Conservation (phyloP, 176 grass and related monocot species). For the Raddia distichophylla region DNA sequence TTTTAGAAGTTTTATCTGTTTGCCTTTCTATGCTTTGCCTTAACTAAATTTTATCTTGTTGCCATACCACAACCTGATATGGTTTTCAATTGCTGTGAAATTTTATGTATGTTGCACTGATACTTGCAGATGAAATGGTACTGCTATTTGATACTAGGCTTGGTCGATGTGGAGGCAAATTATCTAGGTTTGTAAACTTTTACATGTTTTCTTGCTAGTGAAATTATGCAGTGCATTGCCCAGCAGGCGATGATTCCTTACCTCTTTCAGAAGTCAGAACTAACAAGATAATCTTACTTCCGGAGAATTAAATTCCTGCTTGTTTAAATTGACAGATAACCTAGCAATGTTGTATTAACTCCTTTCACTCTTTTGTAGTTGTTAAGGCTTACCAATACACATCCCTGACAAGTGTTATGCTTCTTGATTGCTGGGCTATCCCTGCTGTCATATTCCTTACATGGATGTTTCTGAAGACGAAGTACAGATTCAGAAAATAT, state of each 20-base stretch:
- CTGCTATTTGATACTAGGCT: slow-evolving; percentile 59
- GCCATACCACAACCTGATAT: neutral
- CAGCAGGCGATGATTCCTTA: neutral
- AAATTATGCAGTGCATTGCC: neutral
- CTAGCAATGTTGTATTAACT: slow-evolving; percentile 11
- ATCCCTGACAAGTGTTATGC: slow-evolving; percentile 73
- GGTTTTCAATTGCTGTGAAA: neutral
- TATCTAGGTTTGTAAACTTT: slow-evolving; percentile 57
- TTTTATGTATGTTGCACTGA: neutral
- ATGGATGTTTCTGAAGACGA: slow-evolving; percentile 66
- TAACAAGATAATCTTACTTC: neutral
- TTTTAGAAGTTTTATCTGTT: neutral
- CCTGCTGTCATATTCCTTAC: slow-evolving; percentile 74
- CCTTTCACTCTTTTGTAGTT: slow-evolving; percentile 40
- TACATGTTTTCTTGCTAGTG: neutral
- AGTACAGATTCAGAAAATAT: slow-evolving; percentile 57
- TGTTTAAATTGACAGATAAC: neutral
- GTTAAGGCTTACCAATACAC: slow-evolving; percentile 75
- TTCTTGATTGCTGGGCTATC: slow-evolving; percentile 74
- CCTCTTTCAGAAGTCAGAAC: neutral
- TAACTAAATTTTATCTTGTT: neutral
- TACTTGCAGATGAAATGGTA: slow-evolving; percentile 74
- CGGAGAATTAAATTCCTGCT: neutral
- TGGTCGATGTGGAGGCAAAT: slow-evolving; percentile 76
- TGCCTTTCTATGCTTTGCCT: neutral